Conservation (phyloP, 192 early-diverging fungal genomes). For the Geosiphon pyriformis region DNA sequence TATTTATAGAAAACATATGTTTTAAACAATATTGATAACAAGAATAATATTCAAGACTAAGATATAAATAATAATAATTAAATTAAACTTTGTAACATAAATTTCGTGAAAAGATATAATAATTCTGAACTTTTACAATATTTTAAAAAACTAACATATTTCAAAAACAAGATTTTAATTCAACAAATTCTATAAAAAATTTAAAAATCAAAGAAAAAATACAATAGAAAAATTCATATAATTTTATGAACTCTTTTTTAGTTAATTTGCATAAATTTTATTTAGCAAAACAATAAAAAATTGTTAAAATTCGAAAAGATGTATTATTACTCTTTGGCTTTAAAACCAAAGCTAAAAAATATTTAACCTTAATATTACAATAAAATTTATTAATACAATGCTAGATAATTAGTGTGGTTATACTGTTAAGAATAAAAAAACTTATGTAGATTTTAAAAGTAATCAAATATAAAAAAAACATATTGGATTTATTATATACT, state of each 20-base stretch:
- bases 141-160: neutral
- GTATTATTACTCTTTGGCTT: constrained; percentile 10
- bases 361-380: constrained; percentile 3
- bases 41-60: constrained; percentile 1
- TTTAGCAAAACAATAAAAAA: neutral
- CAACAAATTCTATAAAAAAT: constrained; percentile 12
- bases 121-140: neutral
- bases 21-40: neutral
- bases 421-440: constrained; percentile 1
- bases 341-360: constrained; percentile 8
- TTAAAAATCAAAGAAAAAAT: constrained; percentile 5
- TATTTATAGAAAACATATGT: constrained; percentile 11
- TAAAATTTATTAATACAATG: constrained; percentile 9
- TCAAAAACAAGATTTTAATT: neutral
- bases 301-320: constrained; percentile 8
- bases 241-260: neutral
- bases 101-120: neutral
- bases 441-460: neutral
- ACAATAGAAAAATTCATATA: neutral
- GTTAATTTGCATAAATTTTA: constrained; percentile 7
- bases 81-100: constrained; percentile 5
- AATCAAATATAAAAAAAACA: neutral
- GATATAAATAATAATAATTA: constrained; percentile 11
- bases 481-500: constrained; percentile 1
- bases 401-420: neutral